These are phyloP conservation scores for Panaeolus papilionaceus DNA, from an alignment of 768 basidiomycete genomes.

Conservation along the genomic window DNA sequence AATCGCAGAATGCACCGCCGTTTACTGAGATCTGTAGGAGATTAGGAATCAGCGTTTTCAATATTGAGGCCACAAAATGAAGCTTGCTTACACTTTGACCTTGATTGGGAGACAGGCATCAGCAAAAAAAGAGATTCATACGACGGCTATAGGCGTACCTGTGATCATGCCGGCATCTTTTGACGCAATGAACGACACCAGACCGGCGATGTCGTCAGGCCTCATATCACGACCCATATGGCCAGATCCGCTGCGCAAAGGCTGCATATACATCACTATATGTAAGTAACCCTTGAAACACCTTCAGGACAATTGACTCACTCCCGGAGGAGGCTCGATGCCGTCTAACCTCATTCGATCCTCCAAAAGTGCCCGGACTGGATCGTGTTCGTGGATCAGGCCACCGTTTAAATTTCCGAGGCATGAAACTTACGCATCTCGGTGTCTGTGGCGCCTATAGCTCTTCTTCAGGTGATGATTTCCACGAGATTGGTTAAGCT, in stretches of 20 bases:
- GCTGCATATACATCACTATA: not conserved
- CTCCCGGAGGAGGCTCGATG: not conserved
- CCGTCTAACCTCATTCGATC: not conserved
- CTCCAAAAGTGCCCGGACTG: not conserved
- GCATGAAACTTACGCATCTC: not conserved
- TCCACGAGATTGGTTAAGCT: not conserved
- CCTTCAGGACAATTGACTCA: not conserved
- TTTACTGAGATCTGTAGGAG: not conserved
- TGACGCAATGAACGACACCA: constrained; percentile 20
- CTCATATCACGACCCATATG: not conserved
- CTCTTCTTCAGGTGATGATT: not conserved
- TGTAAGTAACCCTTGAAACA: not conserved
- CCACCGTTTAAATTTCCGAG: not conserved
- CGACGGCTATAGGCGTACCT: not conserved
- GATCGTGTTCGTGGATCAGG: too few species aligned
- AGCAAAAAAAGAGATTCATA: not conserved
- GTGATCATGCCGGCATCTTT: constrained; percentile 20
- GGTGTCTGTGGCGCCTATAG: not conserved
- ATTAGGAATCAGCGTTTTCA: not conserved
- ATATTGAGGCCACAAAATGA: not conserved
- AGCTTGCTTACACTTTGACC: constrained; percentile 4
- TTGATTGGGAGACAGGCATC: not conserved
- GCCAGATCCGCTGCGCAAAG: not conserved
- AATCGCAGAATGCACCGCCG: not conserved
- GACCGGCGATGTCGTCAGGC: constrained; percentile 18